A percentile compares a stretch with the other conserved stretches of the same genome.
phyloP scores from a whole-genome alignment of 2,329 filamentous ascomycete species.

The Leptographium lundbergii region DNA sequence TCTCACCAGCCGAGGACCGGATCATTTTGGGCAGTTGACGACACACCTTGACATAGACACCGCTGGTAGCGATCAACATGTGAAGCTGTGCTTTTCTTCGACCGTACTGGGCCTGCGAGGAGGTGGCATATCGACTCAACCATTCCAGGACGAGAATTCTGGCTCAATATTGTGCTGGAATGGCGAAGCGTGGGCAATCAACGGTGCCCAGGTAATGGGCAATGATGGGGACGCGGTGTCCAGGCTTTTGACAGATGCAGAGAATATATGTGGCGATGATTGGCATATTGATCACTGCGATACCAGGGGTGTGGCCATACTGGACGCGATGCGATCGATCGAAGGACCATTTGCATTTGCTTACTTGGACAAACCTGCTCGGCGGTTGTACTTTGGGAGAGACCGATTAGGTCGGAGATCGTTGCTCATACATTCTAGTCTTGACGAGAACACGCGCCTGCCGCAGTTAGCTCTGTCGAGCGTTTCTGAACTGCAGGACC shows the following conservation, averaged over 20 bases:
- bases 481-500: slow-evolving; percentile 41
- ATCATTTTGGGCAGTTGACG: slow-evolving; percentile 36
- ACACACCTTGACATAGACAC: slow-evolving; percentile 13
- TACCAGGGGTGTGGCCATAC: not conserved
- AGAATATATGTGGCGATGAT: slow-evolving; percentile 14
- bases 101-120: slow-evolving; percentile 89
- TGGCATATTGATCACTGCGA: not conserved
- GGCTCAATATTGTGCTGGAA: slow-evolving; percentile 85
- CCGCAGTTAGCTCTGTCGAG: slow-evolving; percentile 53
- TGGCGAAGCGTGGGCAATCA: slow-evolving; percentile 81
- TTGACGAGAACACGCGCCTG: slow-evolving; percentile 22
- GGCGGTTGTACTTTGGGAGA: slow-evolving; percentile 65
- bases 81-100: slow-evolving; percentile 55
- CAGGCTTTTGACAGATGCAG: slow-evolving; percentile 37
- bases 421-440: slow-evolving; percentile 41
- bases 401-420: slow-evolving; percentile 83
- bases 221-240: slow-evolving; percentile 73
- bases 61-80: not conserved
- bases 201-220: slow-evolving; percentile 41
- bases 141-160: slow-evolving; percentile 44
- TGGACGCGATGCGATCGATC: slow-evolving; percentile 45
- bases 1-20: slow-evolving; percentile 46
- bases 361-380: slow-evolving; percentile 54
- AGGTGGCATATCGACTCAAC: slow-evolving; percentile 56
- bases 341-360: slow-evolving; percentile 85